Conservation (phyloP, 345 rosid species). For the Ceriops zippeliana region DNA sequence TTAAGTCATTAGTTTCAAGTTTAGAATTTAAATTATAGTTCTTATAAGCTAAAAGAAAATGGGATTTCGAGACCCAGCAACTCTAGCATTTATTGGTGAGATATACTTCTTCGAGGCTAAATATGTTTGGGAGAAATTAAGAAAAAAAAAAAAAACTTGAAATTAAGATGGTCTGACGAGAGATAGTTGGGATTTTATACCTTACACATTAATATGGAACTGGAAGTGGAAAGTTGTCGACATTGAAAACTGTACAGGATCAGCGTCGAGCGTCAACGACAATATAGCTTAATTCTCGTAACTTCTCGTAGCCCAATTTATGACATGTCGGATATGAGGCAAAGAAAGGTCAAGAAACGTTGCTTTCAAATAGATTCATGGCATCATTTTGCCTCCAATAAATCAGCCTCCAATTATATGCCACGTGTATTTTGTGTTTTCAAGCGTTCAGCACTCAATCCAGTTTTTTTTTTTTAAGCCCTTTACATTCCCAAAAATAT, state of each 20-base stretch:
- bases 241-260: neutral
- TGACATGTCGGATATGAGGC: neutral
- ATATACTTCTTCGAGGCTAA: no score
- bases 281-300: neutral
- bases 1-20: no score
- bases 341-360: neutral
- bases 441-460: no score
- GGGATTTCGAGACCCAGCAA: no score
- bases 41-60: no score
- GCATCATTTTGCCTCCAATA: conserved; percentile 10
- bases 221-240: neutral
- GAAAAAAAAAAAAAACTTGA: no score
- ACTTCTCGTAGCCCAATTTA: neutral
- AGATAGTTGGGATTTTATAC: neutral
- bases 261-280: neutral
- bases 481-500: no score
- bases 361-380: conserved; percentile 11
- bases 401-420: conserved; percentile 2
- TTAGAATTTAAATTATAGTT: no score
- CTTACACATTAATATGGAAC: neutral
- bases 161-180: no score
- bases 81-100: no score
- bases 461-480: no score
- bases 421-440: neutral
- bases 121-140: no score